Conservation (phyloP, 2,329 filamentous ascomycete genomes). For the Trichoderma citrinoviride region DNA sequence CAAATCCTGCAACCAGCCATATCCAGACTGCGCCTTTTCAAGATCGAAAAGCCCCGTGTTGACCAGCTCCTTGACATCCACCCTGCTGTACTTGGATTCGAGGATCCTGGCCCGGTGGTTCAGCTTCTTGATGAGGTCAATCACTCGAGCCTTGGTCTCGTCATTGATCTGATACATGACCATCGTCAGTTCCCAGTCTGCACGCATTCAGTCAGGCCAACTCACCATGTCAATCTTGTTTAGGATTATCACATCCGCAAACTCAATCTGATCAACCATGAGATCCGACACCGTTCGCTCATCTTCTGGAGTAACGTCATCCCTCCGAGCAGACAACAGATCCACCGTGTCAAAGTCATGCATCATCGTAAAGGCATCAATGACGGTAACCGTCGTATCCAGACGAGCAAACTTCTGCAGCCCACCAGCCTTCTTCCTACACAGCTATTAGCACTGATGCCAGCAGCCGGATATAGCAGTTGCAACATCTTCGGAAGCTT, state of each 20-base stretch:
- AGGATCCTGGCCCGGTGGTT: slow-evolving; percentile 66
- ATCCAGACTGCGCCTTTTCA: slow-evolving; percentile 60
- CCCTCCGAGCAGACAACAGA: slow-evolving; percentile 61
- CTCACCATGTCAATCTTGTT: slow-evolving; percentile 67
- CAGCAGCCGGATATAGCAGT: too few species aligned
- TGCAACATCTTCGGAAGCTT: slow-evolving; percentile 18
- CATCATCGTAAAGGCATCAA: slow-evolving; percentile 71
- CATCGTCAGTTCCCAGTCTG: neutral
- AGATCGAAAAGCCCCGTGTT: slow-evolving; percentile 65
- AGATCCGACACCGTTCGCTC: slow-evolving; percentile 72
- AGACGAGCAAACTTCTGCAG: slow-evolving; percentile 63
- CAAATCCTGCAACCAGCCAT: slow-evolving; percentile 68
- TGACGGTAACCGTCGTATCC: slow-evolving; percentile 69
- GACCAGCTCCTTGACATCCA: slow-evolving; percentile 62
- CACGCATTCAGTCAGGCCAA: neutral
- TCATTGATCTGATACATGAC: slow-evolving; percentile 35
- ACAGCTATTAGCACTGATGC: neutral
- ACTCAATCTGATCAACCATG: slow-evolving; percentile 76
- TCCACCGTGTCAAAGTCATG: slow-evolving; percentile 70
- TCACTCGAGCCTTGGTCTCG: slow-evolving; percentile 45
- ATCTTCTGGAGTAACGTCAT: slow-evolving; percentile 64
- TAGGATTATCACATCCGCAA: slow-evolving; percentile 68
- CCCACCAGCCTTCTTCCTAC: slow-evolving; percentile 55
- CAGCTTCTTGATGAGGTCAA: slow-evolving; percentile 55
- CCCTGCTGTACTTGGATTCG: slow-evolving; percentile 56